phyloP scores from a whole-genome alignment of 208 protist species.

The Borovskyia barvae region DNA sequence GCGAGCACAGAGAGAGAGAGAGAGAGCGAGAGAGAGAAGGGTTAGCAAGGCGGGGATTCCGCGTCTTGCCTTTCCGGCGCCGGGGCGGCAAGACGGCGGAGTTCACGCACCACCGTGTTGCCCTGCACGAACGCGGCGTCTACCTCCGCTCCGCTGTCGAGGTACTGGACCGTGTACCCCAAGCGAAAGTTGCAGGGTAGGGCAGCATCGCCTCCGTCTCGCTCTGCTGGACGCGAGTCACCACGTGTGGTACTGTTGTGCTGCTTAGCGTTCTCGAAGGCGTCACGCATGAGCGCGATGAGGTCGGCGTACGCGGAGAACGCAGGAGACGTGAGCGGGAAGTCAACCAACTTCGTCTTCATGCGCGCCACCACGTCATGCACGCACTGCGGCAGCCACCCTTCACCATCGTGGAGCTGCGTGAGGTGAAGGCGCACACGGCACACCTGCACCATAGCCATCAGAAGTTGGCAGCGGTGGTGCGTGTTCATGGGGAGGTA shows the following conservation, averaged over 20 bases:
- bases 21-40: neutral
- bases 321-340: slow-evolving; percentile 9
- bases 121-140: slow-evolving; percentile 13
- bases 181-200: neutral
- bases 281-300: slow-evolving; percentile 9
- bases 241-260: slow-evolving; percentile 1
- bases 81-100: slow-evolving; percentile 1
- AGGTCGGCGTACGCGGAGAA: slow-evolving; percentile 11
- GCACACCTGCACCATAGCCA: slow-evolving; percentile 13
- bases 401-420: neutral
- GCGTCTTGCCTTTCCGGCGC: neutral
- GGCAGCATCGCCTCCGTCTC: neutral
- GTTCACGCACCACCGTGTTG: slow-evolving; percentile 20
- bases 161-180: slow-evolving; percentile 13
- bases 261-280: neutral
- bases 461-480: slow-evolving; percentile 16
- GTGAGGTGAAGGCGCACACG: slow-evolving; percentile 5
- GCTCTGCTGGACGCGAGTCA: too few relatives aligned
- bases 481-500: slow-evolving; percentile 19
- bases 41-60: neutral
- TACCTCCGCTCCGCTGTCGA: neutral
- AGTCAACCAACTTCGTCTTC: slow-evolving; percentile 6
- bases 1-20: neutral
- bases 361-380: slow-evolving; percentile 15
- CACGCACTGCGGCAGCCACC: slow-evolving; percentile 20